phyloP scores from a whole-genome alignment of 495 filamentous ascomycete genomes.

The Chaetomium tenue region DNA sequence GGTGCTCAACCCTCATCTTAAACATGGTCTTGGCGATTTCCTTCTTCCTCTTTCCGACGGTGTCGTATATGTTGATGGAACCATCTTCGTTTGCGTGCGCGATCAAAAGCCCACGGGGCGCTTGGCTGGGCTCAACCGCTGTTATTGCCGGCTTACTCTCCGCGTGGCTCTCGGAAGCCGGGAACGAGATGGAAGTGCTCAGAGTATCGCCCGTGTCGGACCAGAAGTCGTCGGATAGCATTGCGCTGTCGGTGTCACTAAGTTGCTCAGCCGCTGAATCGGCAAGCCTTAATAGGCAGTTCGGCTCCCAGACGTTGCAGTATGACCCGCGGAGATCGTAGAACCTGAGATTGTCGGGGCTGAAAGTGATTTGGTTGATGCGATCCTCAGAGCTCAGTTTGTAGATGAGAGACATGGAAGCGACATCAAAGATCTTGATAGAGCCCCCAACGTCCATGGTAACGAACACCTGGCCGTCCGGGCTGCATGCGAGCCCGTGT shows the following conservation, averaged over 20 bases:
- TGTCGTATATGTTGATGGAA: neutral
- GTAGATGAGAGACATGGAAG: constrained; percentile 20
- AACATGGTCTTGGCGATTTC: neutral
- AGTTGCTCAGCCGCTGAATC: neutral
- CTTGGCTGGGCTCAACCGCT: neutral
- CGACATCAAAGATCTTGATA: constrained; percentile 9
- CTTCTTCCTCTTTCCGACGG: neutral
- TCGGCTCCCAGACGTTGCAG: constrained; percentile 20
- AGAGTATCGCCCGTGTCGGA: neutral
- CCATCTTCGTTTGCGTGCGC: neutral
- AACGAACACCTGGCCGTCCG: constrained; percentile 6
- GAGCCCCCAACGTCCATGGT: neutral
- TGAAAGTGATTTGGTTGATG: neutral
- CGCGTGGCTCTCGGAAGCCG: neutral
- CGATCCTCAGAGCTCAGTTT: neutral
- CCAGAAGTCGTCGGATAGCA: constrained; percentile 3
- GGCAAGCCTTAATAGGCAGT: constrained; percentile 4
- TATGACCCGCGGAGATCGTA: constrained; percentile 2
- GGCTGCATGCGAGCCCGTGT: constrained; percentile 11
- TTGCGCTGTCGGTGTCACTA: neutral
- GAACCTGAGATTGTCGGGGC: constrained; percentile 1
- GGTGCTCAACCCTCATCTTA: neutral
- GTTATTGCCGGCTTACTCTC: neutral
- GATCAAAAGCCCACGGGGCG: neutral
- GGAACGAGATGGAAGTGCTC: neutral